Evolutionary conservation across 805 yeast species (phyloP).

Genomic region (Candida montana): DNA sequence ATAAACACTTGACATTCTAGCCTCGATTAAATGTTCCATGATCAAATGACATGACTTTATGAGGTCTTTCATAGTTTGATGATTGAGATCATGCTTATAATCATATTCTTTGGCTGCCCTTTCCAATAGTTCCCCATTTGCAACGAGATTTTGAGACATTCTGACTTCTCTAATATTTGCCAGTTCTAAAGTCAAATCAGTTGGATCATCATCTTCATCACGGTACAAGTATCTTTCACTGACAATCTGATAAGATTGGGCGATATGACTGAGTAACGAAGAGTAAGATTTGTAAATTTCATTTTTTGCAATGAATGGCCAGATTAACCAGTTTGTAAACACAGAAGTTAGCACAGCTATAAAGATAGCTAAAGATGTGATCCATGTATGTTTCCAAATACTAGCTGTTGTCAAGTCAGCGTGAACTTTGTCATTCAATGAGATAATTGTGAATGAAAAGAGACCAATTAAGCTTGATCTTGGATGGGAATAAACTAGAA

Average conservation of each 20-base stretch:
- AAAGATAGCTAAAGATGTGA: constrained; percentile 32
- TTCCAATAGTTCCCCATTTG: constrained; percentile 32
- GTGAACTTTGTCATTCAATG: constrained; percentile 25
- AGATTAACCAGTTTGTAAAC: constrained; percentile 38
- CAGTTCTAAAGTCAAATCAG: constrained; percentile 36
- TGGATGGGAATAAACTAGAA: constrained; percentile 33
- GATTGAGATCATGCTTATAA: constrained; percentile 31
- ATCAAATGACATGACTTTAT: constrained; percentile 34
- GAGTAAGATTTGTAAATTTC: constrained; percentile 37
- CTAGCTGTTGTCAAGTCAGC: constrained; percentile 16
- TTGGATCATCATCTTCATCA: constrained; percentile 42
- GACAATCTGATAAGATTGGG: constrained; percentile 42
- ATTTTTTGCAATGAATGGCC: constrained; percentile 43
- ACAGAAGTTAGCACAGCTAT: constrained; percentile 35
- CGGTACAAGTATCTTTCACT: constrained; percentile 44
- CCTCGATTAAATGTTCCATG: constrained; percentile 40
- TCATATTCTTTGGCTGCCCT: constrained; percentile 34
- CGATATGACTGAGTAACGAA: constrained; percentile 35
- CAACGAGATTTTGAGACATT: constrained; percentile 38
- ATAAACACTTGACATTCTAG: constrained; percentile 42
- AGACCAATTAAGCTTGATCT: constrained; percentile 39
- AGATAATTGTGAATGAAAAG: constrained; percentile 35
- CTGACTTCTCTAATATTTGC: constrained; percentile 45
- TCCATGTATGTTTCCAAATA: constrained; percentile 37
- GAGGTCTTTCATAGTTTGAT: constrained; percentile 28